Evolutionary conservation across 306 rosid species (phyloP).

Genomic region (Dalbergia cochinchinensis): DNA sequence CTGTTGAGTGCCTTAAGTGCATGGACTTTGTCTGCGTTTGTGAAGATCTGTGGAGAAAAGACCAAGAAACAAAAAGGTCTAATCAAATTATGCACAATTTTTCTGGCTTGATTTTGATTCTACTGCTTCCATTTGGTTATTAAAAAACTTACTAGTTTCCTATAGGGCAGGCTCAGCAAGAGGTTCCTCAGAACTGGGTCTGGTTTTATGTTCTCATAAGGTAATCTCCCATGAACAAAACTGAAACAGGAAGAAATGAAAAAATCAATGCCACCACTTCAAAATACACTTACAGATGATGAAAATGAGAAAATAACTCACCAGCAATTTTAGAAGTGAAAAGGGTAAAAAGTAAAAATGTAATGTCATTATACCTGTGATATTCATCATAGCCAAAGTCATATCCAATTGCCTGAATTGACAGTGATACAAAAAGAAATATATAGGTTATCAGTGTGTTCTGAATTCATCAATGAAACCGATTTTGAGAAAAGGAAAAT

Average conservation of each 20-base stretch:
- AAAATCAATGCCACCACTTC: slow-evolving; percentile 23
- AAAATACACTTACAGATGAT: neutral
- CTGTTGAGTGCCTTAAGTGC: slow-evolving; percentile 77
- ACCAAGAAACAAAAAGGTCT: neutral
- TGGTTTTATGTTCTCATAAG: slow-evolving; percentile 85
- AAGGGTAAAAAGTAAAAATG: neutral
- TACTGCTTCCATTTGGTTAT: neutral
- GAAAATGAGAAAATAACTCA: neutral
- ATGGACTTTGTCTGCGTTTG: slow-evolving; percentile 89
- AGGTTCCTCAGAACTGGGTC: slow-evolving; percentile 86
- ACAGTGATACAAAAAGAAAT: slow-evolving; percentile 28
- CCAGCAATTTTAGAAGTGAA: neutral
- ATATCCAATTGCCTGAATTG: slow-evolving; percentile 86
- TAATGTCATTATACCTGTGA: slow-evolving; percentile 60
- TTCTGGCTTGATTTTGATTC: neutral
- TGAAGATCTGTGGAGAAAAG: slow-evolving; percentile 68
- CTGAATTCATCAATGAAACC: slow-evolving; percentile 12
- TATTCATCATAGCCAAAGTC: slow-evolving; percentile 95
- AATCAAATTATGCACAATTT: slow-evolving; percentile 16
- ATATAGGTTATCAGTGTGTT: neutral
- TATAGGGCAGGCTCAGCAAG: slow-evolving; percentile 75
- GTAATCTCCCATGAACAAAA: slow-evolving; percentile 93
- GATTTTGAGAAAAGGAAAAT: neutral
- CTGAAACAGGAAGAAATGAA: slow-evolving; percentile 40
- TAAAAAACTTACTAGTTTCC: slow-evolving; percentile 73